phyloP scores from a whole-genome alignment of 2,329 filamentous ascomycete species.

The Sordariomycetes sp. region DNA sequence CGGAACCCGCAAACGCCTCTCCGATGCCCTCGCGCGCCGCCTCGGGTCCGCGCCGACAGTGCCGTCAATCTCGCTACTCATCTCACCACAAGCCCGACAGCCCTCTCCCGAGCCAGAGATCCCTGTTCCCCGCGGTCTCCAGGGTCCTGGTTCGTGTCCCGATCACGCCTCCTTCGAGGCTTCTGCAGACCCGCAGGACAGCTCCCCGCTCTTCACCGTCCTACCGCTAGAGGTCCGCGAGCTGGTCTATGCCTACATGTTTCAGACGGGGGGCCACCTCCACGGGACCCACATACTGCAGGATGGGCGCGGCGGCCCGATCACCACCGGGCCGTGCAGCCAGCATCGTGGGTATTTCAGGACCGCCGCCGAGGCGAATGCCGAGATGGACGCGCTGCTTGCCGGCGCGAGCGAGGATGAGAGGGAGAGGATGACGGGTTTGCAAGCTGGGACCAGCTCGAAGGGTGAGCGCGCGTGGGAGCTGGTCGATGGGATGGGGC shows the following conservation, averaged over 20 bases:
- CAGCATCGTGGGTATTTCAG: not conserved
- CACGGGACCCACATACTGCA: conserved; percentile 1
- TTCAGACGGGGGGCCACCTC: not conserved
- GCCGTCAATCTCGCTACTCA: too few relatives aligned
- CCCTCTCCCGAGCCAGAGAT: too few relatives aligned
- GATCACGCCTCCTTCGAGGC: not conserved
- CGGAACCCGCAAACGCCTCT: too few relatives aligned
- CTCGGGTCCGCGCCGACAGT: too few relatives aligned
- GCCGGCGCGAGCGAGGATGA: not conserved
- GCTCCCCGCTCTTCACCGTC: not conserved
- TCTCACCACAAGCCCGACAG: too few relatives aligned
- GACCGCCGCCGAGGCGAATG: not conserved
- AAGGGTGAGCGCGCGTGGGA: not conserved
- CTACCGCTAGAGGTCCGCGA: not conserved
- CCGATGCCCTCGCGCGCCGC: too few relatives aligned
- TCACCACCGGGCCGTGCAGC: not conserved
- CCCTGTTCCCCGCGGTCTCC: too few relatives aligned
- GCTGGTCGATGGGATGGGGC: not conserved
- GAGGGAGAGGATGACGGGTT: not conserved
- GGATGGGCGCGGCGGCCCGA: not conserved
- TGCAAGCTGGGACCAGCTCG: not conserved
- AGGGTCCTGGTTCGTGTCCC: too few relatives aligned
- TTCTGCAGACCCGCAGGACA: not conserved
- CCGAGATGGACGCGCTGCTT: not conserved
- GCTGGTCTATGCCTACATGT: not conserved